phyloP scores from a whole-genome alignment of 2,329 filamentous ascomycete species.

The Alternaria sp. region DNA sequence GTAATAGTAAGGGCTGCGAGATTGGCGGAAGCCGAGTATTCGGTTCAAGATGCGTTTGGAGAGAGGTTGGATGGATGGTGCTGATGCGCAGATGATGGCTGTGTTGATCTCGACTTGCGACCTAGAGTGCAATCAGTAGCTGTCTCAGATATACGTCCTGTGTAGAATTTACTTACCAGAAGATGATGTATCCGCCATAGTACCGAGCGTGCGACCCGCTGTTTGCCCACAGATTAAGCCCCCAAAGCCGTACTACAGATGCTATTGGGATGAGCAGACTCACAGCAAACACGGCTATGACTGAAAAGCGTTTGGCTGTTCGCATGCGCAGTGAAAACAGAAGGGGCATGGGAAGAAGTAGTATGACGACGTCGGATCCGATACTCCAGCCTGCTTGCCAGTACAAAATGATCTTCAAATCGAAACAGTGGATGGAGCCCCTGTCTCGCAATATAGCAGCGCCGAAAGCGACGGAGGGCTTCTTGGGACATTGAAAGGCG shows the following conservation, averaged over 20 bases:
- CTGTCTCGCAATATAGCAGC: conserved; percentile 19
- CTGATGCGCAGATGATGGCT: conserved; percentile 32
- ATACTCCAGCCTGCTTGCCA: conserved; percentile 33
- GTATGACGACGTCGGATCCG: conserved; percentile 29
- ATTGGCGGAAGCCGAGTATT: conserved; percentile 10
- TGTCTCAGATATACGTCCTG: neutral
- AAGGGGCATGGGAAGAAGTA: conserved; percentile 31
- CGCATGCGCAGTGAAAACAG: conserved; percentile 33
- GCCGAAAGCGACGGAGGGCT: conserved; percentile 19
- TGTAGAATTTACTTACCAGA: conserved; percentile 13
- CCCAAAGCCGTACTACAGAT: conserved; percentile 25
- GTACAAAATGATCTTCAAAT: conserved; percentile 24
- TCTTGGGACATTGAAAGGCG: conserved; percentile 30
- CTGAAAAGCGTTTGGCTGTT: conserved; percentile 24
- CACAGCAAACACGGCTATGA: conserved; percentile 32
- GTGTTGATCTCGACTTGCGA: conserved; percentile 36
- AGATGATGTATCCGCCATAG: conserved; percentile 31
- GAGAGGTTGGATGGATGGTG: conserved; percentile 31
- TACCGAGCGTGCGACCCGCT: conserved; percentile 17
- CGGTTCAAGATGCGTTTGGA: conserved; percentile 22
- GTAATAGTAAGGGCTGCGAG: conserved; percentile 15
- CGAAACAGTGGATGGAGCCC: conserved; percentile 18
- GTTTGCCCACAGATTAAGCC: conserved; percentile 24
- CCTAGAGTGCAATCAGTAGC: neutral
- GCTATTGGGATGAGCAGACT: conserved; percentile 32